Percentiles rank a stretch among this genome's conserved stretches.
Conservation (phyloP, 2,329 filamentous ascomycete species). For the Venturia asperata region DNA sequence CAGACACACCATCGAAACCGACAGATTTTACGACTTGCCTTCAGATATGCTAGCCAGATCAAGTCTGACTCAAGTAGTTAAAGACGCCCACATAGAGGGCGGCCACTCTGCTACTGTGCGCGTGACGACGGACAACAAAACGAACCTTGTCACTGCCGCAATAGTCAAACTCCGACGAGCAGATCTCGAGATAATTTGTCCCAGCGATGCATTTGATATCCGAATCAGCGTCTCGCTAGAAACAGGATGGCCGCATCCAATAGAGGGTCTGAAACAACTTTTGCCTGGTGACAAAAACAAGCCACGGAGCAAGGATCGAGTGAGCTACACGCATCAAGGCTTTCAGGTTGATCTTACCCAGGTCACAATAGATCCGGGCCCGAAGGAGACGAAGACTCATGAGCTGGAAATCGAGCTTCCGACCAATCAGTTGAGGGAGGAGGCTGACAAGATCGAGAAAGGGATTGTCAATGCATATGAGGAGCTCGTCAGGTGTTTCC, state of each 20-base stretch:
- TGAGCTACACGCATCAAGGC: conserved; percentile 81
- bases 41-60: conserved; percentile 39
- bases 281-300: conserved; percentile 33
- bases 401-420: conserved; percentile 75
- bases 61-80: conserved; percentile 39
- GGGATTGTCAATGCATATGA: conserved; percentile 54
- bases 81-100: conserved; percentile 53
- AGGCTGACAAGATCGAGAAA: conserved; percentile 51
- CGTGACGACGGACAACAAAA: conserved; percentile 70
- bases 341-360: conserved; percentile 93
- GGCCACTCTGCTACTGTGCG: conserved; percentile 34
- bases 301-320: conserved; percentile 77
- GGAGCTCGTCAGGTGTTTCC: conserved; percentile 62
- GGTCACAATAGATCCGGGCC: conserved; percentile 53
- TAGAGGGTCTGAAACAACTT: conserved; percentile 45
- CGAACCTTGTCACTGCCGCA: conserved; percentile 61
- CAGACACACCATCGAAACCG: conserved; percentile 71
- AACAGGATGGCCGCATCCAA: conserved; percentile 63
- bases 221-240: conserved; percentile 92
- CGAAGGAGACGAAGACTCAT: conserved; percentile 55
- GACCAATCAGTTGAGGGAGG: conserved; percentile 55
- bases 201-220: conserved; percentile 72
- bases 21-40: conserved; percentile 75
- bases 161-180: conserved; percentile 88
- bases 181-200: conserved; percentile 82